Evolutionary conservation across 805 yeast species (phyloP), one percentile per base, ranked within the genome.

Genomic region (Candida qinlingensis): DNA sequence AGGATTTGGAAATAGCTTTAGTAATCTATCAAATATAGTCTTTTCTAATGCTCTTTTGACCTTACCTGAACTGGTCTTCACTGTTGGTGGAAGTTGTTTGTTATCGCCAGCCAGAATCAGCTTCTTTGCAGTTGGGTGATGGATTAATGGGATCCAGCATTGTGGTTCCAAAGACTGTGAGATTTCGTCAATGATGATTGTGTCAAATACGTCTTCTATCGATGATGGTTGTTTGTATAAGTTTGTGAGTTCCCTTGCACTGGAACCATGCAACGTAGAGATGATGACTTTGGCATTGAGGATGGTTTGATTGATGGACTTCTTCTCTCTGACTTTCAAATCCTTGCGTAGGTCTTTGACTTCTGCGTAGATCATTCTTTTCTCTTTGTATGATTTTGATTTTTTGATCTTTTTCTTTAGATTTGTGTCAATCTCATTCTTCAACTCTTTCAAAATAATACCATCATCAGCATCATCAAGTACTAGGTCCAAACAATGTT

Each of bases 111-210:
- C 97, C 27, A 92, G 74, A 1, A 92, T 78, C 27, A 92, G 64
- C 46, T 81, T 75, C 35, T 74, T 72, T 39, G 79, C 64, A 38
- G 64, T 51, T 26, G 74, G 69, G 58, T 87, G 92, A 37, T 77
- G 76, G 4, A 89, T 72, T 6, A 94, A 52, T 1, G 99, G 97
- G 27, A 92, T 90, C 97, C 97, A 91, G 59, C 97, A 90, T 55
- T 92, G 96, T 1, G 97, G 96, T 60, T 92, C 97, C 47, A 92
- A 67, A 9, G 97, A 77, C 64, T 92, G 99, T 0, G 97, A 89
- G 0, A 92, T 97, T 65, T 92, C 99, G 67, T 92, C 99, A 35
- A 92, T 91, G 10, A 94, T 86, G 33, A 92, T 72, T 0, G 96
- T 81, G 54, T 87, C 88, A 60, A 92, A 88, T 10, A 81, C 61